Conservation (phyloP, 2,329 filamentous ascomycete genomes). For the Penicillium sp. region DNA sequence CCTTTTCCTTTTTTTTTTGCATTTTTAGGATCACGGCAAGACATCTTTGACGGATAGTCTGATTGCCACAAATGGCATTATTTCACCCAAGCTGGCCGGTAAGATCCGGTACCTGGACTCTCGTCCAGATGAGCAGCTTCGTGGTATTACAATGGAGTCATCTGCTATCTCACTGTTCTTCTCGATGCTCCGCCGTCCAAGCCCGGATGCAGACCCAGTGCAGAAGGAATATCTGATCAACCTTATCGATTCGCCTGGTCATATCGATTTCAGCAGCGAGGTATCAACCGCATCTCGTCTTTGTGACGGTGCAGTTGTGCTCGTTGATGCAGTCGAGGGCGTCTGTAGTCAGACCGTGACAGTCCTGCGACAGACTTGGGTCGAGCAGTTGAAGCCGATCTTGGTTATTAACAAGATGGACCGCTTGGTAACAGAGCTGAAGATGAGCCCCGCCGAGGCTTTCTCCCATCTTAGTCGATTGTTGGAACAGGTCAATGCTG, state of each 20-base stretch:
- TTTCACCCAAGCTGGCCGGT: slow-evolving; percentile 93
- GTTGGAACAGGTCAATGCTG: slow-evolving; percentile 93
- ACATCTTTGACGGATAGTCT: slow-evolving; percentile 95
- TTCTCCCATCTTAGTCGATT: slow-evolving; percentile 86
- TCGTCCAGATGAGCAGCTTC: slow-evolving; percentile 88
- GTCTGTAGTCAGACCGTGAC: slow-evolving; percentile 99
- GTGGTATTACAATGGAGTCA: slow-evolving; percentile 99
- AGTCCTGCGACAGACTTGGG: slow-evolving; percentile 91
- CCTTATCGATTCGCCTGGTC: slow-evolving; percentile 93
- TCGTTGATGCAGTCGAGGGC: slow-evolving; percentile 95
- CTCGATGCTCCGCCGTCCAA: slow-evolving; percentile 75
- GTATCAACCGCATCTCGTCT: slow-evolving; percentile 93
- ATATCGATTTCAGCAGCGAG: slow-evolving; percentile 98
- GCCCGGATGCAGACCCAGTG: slow-evolving; percentile 66
- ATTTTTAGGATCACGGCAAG: slow-evolving; percentile 82
- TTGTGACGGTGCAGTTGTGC: slow-evolving; percentile 89
- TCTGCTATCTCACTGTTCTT: slow-evolving; percentile 97
- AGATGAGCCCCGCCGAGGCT: slow-evolving; percentile 87
- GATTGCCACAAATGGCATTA: slow-evolving; percentile 98
- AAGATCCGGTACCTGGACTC: slow-evolving; percentile 98
- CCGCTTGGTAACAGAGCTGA: slow-evolving; percentile 85
- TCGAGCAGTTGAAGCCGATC: slow-evolving; percentile 89
- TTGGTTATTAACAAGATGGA: slow-evolving; percentile 99
- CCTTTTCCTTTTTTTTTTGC: slow-evolving; percentile 6
- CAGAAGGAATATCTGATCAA: slow-evolving; percentile 94